Percentiles rank a stretch among this genome's conserved stretches.
phyloP scores from a whole-genome alignment of 495 filamentous ascomycete species.

The Aspergillus saccharolyticus region DNA sequence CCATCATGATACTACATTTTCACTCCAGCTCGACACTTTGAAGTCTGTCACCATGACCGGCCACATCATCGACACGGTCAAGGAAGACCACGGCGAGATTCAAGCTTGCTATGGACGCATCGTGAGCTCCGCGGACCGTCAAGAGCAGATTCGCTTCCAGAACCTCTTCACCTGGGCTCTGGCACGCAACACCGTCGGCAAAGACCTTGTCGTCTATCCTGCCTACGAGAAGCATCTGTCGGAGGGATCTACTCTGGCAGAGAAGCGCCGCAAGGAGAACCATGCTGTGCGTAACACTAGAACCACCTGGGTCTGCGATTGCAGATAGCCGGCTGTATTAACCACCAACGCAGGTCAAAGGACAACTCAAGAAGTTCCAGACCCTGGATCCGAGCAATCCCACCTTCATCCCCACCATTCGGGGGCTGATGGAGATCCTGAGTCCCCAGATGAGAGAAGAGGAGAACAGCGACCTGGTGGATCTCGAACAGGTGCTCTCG shows the following conservation, averaged over 20 bases:
- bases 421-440: constrained; percentile 48
- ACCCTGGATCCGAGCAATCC: constrained; percentile 39
- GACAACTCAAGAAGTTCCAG: constrained; percentile 56
- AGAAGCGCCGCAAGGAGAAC: constrained; percentile 58
- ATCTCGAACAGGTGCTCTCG: constrained; percentile 45
- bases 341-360: constrained; percentile 47
- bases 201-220: constrained; percentile 69
- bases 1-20: too few species aligned
- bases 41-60: neutral
- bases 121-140: constrained; percentile 38
- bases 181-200: constrained; percentile 58
- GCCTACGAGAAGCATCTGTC: constrained; percentile 55
- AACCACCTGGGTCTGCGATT: too few species aligned
- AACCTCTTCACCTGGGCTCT: constrained; percentile 71
- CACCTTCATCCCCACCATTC: constrained; percentile 48
- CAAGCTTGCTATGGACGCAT: constrained; percentile 56
- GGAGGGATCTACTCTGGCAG: constrained; percentile 45
- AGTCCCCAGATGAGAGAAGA: constrained; percentile 55
- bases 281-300: constrained; percentile 18
- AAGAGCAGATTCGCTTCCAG: constrained; percentile 49
- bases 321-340: too few species aligned
- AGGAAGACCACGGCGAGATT: constrained; percentile 59
- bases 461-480: constrained; percentile 48
- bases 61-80: constrained; percentile 47
- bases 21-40: too few species aligned